phyloP scores from a whole-genome alignment of 129 eudicot species.

The Gnaphalium uliginosum region DNA sequence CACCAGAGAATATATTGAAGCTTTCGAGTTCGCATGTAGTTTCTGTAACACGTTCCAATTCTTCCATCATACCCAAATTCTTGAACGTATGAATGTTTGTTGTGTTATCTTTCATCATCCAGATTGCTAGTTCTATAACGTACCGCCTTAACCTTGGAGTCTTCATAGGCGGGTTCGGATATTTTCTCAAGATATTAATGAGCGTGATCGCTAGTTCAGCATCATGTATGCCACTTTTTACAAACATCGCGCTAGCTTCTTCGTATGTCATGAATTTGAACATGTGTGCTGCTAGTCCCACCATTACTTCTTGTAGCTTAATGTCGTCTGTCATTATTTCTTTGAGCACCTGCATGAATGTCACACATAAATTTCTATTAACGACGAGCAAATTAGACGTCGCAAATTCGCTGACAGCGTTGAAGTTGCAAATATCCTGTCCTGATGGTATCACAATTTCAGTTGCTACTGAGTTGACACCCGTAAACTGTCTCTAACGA shows the following conservation, averaged over 20 bases:
- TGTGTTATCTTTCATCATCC: constrained; percentile 78
- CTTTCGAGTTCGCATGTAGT: constrained; percentile 86
- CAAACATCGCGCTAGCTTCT: constrained; percentile 56
- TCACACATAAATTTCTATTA: neutral
- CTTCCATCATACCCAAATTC: constrained; percentile 56
- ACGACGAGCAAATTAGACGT: no score
- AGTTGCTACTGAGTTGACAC: no score
- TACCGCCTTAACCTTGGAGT: constrained; percentile 80
- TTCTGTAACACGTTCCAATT: constrained; percentile 69
- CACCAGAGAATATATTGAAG: constrained; percentile 84
- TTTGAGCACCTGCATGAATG: constrained; percentile 56
- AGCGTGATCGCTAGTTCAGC: constrained; percentile 54
- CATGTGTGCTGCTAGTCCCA: constrained; percentile 72
- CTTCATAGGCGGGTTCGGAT: constrained; percentile 53
- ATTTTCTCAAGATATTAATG: constrained; percentile 47
- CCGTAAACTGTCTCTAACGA: no score
- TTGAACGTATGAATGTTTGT: constrained; percentile 47
- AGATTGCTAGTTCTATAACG: constrained; percentile 64
- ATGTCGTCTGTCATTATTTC: constrained; percentile 60
- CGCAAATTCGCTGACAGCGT: neutral
- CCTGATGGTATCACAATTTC: no score
- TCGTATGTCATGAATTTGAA: constrained; percentile 61
- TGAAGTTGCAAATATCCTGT: neutral
- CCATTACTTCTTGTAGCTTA: constrained; percentile 84
- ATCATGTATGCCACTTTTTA: constrained; percentile 42